phyloP scores from a whole-genome alignment of 2,329 filamentous ascomycete species.

The Fusarium multiceps region DNA sequence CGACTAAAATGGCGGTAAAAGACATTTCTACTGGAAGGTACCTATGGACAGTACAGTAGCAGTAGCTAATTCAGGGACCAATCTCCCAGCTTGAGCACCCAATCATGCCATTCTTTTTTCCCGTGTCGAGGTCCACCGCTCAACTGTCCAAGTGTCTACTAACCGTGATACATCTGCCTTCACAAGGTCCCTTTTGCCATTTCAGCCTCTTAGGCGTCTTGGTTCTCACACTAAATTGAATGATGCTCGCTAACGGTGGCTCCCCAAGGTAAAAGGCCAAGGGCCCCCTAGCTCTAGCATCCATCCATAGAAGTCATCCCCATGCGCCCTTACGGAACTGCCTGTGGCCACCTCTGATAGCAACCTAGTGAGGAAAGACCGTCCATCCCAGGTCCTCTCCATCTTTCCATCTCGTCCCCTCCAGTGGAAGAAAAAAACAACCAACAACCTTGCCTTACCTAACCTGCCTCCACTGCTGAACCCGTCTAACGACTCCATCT shows the following conservation, averaged over 20 bases:
- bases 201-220: constrained; percentile 35
- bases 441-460: constrained; percentile 39
- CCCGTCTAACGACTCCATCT: constrained; percentile 43
- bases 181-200: constrained; percentile 22
- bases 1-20: constrained; percentile 38
- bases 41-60: constrained; percentile 24
- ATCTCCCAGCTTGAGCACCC: constrained; percentile 15
- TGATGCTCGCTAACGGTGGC: constrained; percentile 14
- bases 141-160: constrained; percentile 8
- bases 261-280: constrained; percentile 10
- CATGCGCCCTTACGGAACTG: constrained; percentile 35
- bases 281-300: constrained; percentile 12
- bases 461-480: constrained; percentile 17
- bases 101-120: constrained; percentile 21
- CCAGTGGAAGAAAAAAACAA: constrained; percentile 23
- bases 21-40: constrained; percentile 7
- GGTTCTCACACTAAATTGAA: constrained; percentile 14
- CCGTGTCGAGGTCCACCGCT: constrained; percentile 13
- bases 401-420: constrained; percentile 28
- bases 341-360: constrained; percentile 33
- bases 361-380: constrained; percentile 18
- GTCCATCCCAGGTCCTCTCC: constrained; percentile 18
- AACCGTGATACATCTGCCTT: constrained; percentile 18
- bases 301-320: constrained; percentile 2
- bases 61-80: constrained; percentile 33